phyloP scores from a whole-genome alignment of 768 basidiomycete species.

The Infundibulicybe gibba region DNA sequence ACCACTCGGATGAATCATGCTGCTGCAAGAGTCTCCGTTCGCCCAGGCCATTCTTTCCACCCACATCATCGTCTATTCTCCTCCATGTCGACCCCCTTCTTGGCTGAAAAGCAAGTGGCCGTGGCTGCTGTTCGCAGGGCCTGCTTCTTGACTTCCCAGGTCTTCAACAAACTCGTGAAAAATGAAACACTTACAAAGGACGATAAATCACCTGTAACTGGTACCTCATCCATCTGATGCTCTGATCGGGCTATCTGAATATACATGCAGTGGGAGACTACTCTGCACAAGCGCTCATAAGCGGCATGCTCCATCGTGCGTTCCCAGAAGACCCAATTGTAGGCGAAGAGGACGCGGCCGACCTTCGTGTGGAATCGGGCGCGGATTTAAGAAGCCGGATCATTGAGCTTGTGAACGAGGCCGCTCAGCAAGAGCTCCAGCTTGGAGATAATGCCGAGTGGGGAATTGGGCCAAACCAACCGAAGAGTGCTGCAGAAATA shows the following conservation, averaged over 20 bases:
- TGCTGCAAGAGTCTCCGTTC: too few species aligned
- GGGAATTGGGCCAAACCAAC: conserved; percentile 65
- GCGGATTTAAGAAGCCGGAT: conserved; percentile 58
- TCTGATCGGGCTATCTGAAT: not conserved
- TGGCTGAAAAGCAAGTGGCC: conserved; percentile 76
- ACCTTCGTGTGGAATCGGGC: conserved; percentile 53
- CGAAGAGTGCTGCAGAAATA: conserved; percentile 53
- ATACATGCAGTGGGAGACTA: conserved; percentile 77
- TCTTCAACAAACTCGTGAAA: conserved; percentile 83
- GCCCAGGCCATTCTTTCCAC: too few species aligned
- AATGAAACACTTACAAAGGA: conserved; percentile 86
- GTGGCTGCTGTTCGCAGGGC: conserved; percentile 86
- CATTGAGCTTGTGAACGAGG: conserved; percentile 78
- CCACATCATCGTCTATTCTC: conserved; percentile 12
- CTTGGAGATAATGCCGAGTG: conserved; percentile 61
- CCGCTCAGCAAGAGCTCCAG: conserved; percentile 51
- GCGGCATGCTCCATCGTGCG: conserved; percentile 66
- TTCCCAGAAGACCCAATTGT: conserved; percentile 90
- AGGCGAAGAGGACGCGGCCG: conserved; percentile 91
- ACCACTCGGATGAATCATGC: too few species aligned
- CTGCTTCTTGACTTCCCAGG: conserved; percentile 75
- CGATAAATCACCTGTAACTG: conserved; percentile 91
- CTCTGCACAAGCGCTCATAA: conserved; percentile 90
- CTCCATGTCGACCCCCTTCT: conserved; percentile 53
- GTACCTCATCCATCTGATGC: conserved; percentile 25